Evolutionary conservation across 208 protist species (phyloP).

Genomic region (Perkinsela sp.): DNA sequence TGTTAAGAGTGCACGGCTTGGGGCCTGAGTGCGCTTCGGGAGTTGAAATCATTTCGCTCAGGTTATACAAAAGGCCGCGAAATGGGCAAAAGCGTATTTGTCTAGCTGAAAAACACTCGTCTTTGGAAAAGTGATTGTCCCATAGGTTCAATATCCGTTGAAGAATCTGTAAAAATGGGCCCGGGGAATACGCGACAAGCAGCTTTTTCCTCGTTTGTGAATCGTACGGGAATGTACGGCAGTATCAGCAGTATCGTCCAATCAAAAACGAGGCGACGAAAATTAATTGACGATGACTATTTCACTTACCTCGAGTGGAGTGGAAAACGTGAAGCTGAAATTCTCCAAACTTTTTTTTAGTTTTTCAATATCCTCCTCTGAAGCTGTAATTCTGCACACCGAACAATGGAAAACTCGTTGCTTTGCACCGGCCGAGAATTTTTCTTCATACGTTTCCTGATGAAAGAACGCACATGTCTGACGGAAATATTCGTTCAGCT

Average conservation of each 20-base stretch:
- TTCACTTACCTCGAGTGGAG: not conserved
- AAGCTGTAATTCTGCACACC: not conserved
- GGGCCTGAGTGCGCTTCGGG: too few species aligned
- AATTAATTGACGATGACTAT: not conserved
- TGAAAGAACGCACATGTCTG: not conserved
- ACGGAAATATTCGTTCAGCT: not conserved
- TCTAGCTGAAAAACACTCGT: too few species aligned
- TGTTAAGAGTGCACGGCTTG: too few species aligned
- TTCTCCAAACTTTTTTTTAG: not conserved
- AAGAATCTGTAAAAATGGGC: too few species aligned
- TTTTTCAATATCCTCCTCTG: not conserved
- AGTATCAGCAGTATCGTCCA: not conserved
- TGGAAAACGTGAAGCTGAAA: not conserved
- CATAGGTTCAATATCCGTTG: too few species aligned
- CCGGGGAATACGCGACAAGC: not conserved
- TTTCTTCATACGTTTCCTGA: not conserved
- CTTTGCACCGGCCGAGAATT: not conserved
- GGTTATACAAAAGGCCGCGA: too few species aligned
- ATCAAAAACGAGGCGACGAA: not conserved
- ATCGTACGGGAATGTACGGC: not conserved
- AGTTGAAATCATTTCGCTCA: too few species aligned
- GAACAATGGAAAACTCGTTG: not conserved
- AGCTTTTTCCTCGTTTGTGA: not conserved
- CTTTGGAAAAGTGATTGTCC: too few species aligned
- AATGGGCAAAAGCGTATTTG: too few species aligned